Percentiles rank a stretch among this genome's conserved stretches.
These are phyloP conservation scores for Punica granatum DNA, from an alignment of 345 rosid genomes.

Conservation along the genomic window DNA sequence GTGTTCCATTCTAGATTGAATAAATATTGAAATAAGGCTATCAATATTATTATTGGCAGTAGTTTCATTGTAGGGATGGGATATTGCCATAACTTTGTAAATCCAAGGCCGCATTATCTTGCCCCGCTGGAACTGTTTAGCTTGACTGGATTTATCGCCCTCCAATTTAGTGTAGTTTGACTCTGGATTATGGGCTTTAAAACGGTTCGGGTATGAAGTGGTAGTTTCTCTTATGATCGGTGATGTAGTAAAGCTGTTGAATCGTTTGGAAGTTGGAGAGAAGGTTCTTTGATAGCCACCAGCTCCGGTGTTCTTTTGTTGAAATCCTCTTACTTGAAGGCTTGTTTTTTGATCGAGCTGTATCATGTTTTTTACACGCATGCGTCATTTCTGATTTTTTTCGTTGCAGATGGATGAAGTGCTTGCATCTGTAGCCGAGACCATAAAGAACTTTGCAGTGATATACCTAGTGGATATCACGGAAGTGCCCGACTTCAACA, in stretches of 20 bases:
- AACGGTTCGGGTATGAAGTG: neutral
- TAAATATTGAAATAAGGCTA: too few species aligned
- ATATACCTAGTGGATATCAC: slow-evolving; percentile 90
- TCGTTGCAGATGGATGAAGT: slow-evolving; percentile 85
- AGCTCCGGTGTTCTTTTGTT: too few species aligned
- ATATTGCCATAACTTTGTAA: too few species aligned
- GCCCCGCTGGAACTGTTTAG: too few species aligned
- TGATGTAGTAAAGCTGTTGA: neutral
- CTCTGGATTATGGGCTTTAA: too few species aligned
- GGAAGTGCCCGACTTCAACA: slow-evolving; percentile 88
- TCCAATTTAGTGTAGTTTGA: too few species aligned
- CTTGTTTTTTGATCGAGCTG: neutral
- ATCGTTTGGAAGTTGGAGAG: neutral
- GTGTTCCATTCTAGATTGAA: neutral
- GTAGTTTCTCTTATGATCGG: neutral
- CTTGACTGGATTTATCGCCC: too few species aligned
- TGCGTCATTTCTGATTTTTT: neutral
- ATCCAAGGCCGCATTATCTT: too few species aligned
- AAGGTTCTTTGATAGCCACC: neutral
- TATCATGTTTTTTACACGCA: neutral
- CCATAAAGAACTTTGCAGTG: slow-evolving; percentile 91
- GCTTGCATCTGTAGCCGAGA: slow-evolving; percentile 79
- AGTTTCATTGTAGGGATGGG: too few species aligned
- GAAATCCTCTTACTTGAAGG: too few species aligned
- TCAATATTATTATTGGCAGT: neutral